phyloP scores from a whole-genome alignment of 371 early-diverging fungal species.

The Zychaea mexicana region DNA sequence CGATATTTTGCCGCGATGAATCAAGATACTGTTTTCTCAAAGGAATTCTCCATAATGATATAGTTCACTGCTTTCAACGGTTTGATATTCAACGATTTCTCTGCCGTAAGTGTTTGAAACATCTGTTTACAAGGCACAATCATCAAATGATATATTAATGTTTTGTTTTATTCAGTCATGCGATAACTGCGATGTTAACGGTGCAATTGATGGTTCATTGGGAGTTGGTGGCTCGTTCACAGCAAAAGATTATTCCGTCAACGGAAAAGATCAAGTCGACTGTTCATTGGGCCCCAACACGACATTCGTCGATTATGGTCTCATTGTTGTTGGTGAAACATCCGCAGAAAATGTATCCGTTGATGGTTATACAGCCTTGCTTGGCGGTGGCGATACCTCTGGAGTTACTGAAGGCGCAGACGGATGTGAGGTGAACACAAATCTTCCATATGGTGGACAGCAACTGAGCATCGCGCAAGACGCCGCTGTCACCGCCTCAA shows the following conservation, averaged over 20 bases:
- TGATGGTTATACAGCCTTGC: background rate
- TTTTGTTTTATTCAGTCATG: too few relatives aligned
- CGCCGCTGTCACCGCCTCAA: background rate
- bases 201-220: slow-evolving; percentile 22
- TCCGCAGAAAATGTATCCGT: background rate
- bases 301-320: background rate
- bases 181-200: slow-evolving; percentile 6
- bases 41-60: too few relatives aligned
- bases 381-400: background rate
- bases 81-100: background rate
- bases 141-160: too few relatives aligned
- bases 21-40: too few relatives aligned
- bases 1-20: background rate
- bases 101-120: background rate
- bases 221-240: slow-evolving; percentile 19
- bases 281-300: background rate
- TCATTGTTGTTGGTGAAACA: background rate
- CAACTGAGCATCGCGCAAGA: background rate
- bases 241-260: slow-evolving; percentile 16
- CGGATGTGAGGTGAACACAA: background rate
- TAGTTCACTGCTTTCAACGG: background rate
- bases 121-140: too few relatives aligned
- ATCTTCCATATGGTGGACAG: background rate
- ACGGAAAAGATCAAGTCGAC: slow-evolving; percentile 7
- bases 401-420: background rate